Evolutionary conservation across 768 basidiomycete species (phyloP).

Genomic region (Mycena kentingensis): DNA sequence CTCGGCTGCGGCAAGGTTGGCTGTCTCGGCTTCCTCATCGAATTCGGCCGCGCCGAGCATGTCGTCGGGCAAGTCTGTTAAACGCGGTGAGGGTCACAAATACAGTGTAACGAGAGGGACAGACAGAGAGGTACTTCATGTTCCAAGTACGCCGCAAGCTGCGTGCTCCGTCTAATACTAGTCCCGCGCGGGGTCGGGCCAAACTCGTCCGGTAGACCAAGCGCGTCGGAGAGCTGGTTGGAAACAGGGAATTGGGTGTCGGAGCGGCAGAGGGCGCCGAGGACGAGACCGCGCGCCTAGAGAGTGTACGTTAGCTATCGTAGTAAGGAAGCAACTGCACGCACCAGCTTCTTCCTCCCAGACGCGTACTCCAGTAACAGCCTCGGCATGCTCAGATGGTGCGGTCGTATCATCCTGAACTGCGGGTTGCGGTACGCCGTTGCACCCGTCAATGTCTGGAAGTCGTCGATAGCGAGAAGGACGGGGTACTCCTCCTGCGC

Average conservation of each 20-base stretch:
- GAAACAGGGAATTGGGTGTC: slow-evolving; percentile 61
- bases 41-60: background rate
- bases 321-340: slow-evolving; percentile 29
- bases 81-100: background rate
- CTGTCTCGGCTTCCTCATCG: background rate
- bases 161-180: background rate
- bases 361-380: slow-evolving; percentile 76
- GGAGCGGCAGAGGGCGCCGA: slow-evolving; percentile 68
- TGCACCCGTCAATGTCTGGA: slow-evolving; percentile 75
- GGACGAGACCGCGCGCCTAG: slow-evolving; percentile 68
- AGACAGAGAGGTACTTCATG: background rate
- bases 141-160: slow-evolving; percentile 19
- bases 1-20: background rate
- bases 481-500: slow-evolving; percentile 77
- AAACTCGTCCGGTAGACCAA: slow-evolving; percentile 46
- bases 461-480: slow-evolving; percentile 83
- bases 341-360: slow-evolving; percentile 68
- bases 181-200: slow-evolving; percentile 1
- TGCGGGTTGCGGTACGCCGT: slow-evolving; percentile 75
- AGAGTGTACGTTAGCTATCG: background rate
- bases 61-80: background rate
- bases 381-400: slow-evolving; percentile 79
- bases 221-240: slow-evolving; percentile 64
- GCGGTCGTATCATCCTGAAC: slow-evolving; percentile 66
- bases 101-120: background rate